Evolutionary conservation across 495 filamentous ascomycete genomes (phyloP), one percentile per base, ranked within the genome.

Genomic region (Hyaloscypha hepaticicola): DNA sequence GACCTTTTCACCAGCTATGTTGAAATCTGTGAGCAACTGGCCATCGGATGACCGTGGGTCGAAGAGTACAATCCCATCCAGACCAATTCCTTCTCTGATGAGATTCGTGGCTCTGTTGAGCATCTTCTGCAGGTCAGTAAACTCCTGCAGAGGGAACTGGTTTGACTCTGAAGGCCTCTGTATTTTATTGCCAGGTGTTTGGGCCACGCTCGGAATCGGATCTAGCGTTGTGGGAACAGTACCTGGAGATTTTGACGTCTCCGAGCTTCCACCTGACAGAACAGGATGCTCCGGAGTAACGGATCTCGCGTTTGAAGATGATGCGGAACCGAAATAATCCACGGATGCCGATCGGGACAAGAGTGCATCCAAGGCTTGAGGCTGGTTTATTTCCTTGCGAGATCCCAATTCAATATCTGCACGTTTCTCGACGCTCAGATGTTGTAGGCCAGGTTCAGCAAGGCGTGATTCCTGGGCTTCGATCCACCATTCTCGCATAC

Each of bases 391-490:
- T 33, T 33, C 26, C 33, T 28, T 57, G 28, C 27, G 19, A 33
- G 55, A 57, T 57, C 56, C 56, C 19, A 58, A 24, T 9, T 34
- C 56, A 7, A 38, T 38, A 45, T 58, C 56, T 21, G 29, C 56
- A 22, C 56, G 2, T 22, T 58, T 38, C 41, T 58, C 56, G 9
- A 58, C 5, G n/a, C 28, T 58, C 19, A 58, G 56, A 19, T 58
- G 27, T 7, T 33, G 14, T 14, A 58, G 33, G 4, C 28, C 29
- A 11, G 56, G 29, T 38, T 58, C 56, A 8, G 55, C 22, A 26
- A 50, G 8, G n/a, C 33, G 27, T 4, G 56, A 38, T 12, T 29
- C 29, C 33, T 58, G 29, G 24, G 5, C 68, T 61, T 63, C 68
- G 58, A 26, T 65, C 56, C 56, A 58, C 33, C 28, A 45, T 24